A percentile compares a stretch with the other conserved stretches of the same genome.
Conservation (phyloP, 495 filamentous ascomycete genomes). For the Penicillium maclennaniae region DNA sequence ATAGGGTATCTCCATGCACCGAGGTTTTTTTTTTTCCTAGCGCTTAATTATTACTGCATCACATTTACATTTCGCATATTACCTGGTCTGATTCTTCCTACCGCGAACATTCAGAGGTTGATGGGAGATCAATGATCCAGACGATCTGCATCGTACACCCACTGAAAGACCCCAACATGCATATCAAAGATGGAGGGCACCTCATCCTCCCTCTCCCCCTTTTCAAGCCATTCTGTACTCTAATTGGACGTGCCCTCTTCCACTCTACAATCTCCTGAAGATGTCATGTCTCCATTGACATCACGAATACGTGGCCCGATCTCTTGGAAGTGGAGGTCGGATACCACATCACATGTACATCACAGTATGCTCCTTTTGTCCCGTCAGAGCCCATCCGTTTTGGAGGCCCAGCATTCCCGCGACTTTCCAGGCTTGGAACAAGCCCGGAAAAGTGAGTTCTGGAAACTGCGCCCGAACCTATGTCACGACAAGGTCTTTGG, state of each 20-base stretch:
- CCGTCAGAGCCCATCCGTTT: background rate
- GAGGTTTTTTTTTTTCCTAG: background rate
- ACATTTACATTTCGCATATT: background rate
- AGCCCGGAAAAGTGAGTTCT: background rate
- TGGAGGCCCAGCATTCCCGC: background rate
- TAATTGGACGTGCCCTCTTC: background rate
- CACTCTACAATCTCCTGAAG: background rate
- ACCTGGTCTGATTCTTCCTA: background rate
- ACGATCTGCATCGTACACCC: background rate
- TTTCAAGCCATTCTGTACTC: background rate
- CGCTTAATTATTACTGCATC: background rate
- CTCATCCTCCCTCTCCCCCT: background rate
- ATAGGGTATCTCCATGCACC: background rate
- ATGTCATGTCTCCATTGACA: background rate
- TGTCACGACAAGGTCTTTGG: background rate
- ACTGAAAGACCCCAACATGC: background rate
- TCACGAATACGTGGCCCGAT: background rate
- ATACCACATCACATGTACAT: background rate
- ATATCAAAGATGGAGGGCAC: background rate
- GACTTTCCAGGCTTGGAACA: background rate
- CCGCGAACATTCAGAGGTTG: background rate
- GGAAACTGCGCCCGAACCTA: background rate
- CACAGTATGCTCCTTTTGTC: background rate
- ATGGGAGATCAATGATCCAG: background rate
- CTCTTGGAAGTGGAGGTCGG: background rate